These are phyloP conservation scores for Biancaea sappan DNA, from an alignment of 306 rosid species.

Conservation along the genomic window DNA sequence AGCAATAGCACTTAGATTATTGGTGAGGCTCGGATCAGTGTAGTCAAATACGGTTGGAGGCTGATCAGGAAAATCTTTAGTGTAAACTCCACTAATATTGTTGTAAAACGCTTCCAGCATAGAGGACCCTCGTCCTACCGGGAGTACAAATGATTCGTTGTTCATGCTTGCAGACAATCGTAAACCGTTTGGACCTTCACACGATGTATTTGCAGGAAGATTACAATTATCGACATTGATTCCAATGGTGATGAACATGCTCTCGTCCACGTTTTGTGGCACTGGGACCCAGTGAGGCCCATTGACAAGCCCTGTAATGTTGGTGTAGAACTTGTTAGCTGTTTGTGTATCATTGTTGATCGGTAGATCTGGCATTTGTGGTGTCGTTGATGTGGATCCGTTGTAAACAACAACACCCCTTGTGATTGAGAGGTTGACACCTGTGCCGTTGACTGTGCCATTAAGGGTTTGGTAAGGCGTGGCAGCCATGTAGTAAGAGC, in stretches of 20 bases:
- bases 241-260: slow-evolving; percentile 48
- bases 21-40: slow-evolving; percentile 29
- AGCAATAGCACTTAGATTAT: too few species aligned
- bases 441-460: background rate
- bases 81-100: slow-evolving; percentile 44
- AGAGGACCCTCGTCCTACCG: slow-evolving; percentile 25
- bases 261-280: slow-evolving; percentile 45
- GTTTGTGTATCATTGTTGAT: slow-evolving; percentile 34
- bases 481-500: slow-evolving; percentile 60
- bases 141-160: slow-evolving; percentile 53
- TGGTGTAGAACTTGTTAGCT: slow-evolving; percentile 45
- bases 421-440: too few species aligned
- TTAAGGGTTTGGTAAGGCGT: slow-evolving; percentile 32
- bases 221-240: slow-evolving; percentile 31
- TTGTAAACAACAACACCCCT: slow-evolving; percentile 42
- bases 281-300: slow-evolving; percentile 61
- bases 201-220: background rate
- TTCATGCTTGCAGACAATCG: slow-evolving; percentile 59
- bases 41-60: slow-evolving; percentile 49
- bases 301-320: slow-evolving; percentile 26
- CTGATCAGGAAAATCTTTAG: slow-evolving; percentile 44
- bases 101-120: slow-evolving; percentile 50
- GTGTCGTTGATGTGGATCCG: slow-evolving; percentile 5
- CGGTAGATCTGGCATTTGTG: slow-evolving; percentile 43
- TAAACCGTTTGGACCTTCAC: slow-evolving; percentile 6